phyloP scores from a whole-genome alignment of 495 filamentous ascomycete genomes.

The Trichoderma virens region DNA sequence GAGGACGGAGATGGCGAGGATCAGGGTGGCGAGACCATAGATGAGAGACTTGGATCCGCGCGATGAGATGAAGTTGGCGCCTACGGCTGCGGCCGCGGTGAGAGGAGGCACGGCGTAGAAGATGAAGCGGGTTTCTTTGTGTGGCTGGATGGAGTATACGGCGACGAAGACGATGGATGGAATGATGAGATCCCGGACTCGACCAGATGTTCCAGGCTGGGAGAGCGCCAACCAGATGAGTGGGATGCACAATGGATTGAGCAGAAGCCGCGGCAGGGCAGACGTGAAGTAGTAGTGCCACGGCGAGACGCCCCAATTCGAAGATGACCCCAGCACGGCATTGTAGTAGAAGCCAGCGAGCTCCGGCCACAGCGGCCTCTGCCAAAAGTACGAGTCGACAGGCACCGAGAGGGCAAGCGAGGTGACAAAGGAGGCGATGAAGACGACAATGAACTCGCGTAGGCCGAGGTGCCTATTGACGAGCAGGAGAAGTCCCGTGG shows the following conservation, averaged over 20 bases:
- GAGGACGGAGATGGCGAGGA: constrained; percentile 49
- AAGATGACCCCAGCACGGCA: constrained; percentile 65
- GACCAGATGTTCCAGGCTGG: constrained; percentile 34
- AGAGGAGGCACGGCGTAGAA: constrained; percentile 77
- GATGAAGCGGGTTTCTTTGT: constrained; percentile 97
- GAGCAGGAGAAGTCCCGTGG: constrained; percentile 51
- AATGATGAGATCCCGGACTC: constrained; percentile 47
- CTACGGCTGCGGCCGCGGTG: constrained; percentile 68
- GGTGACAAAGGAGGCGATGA: constrained; percentile 52
- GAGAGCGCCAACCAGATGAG: constrained; percentile 59
- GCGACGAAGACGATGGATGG: constrained; percentile 66
- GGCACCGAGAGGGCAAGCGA: constrained; percentile 60
- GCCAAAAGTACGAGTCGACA: constrained; percentile 92
- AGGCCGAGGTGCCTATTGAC: constrained; percentile 47
- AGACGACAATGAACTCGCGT: constrained; percentile 55
- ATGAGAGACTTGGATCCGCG: constrained; percentile 50
- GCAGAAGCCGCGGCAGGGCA: constrained; percentile 71
- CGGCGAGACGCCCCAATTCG: constrained; percentile 79
- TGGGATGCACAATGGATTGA: constrained; percentile 62
- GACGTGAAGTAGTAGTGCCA: constrained; percentile 79
- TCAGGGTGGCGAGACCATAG: constrained; percentile 49
- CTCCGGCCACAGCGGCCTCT: constrained; percentile 82
- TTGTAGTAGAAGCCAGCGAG: constrained; percentile 87
- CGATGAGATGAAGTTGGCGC: constrained; percentile 66
- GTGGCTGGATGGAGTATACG: constrained; percentile 76